Evolutionary conservation across 176 grass and related monocot species (phyloP).

Genomic region (Pontederia crassipes): DNA sequence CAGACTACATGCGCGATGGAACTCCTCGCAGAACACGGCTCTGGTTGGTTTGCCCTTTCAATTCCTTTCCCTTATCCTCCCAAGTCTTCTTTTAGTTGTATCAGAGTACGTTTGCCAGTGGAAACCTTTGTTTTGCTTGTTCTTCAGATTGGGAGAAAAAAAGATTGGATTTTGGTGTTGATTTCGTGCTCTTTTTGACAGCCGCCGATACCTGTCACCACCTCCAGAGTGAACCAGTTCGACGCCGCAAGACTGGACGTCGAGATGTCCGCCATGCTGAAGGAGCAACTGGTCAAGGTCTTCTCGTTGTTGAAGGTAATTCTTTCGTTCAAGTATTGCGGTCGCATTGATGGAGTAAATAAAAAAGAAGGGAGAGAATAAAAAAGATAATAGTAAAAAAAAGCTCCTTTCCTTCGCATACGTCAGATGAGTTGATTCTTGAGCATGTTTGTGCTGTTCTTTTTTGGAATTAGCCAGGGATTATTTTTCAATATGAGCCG

Average conservation of each 20-base stretch:
- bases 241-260: conserved; percentile 83
- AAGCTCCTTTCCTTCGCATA: no score
- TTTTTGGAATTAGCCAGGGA: conserved; percentile 68
- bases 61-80: no score
- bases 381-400: no score
- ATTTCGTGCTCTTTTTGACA: conserved; percentile 6
- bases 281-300: conserved; percentile 96
- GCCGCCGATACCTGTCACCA: conserved; percentile 53
- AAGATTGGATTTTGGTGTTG: no score
- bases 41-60: no score
- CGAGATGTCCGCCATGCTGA: conserved; percentile 96
- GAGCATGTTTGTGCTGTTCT: conserved; percentile 18
- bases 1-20: no score
- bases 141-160: no score
- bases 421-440: neutral
- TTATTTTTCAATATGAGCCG: conserved; percentile 94
- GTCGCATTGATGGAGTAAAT: neutral
- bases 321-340: neutral
- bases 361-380: no score
- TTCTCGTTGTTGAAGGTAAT: conserved; percentile 91
- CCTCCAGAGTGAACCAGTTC: conserved; percentile 98
- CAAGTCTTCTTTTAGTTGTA: no score
- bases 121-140: no score
- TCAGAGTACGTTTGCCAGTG: no score
- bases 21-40: no score